Conservation (phyloP, 139 green algal species). For the Parachlorella kessleri region DNA sequence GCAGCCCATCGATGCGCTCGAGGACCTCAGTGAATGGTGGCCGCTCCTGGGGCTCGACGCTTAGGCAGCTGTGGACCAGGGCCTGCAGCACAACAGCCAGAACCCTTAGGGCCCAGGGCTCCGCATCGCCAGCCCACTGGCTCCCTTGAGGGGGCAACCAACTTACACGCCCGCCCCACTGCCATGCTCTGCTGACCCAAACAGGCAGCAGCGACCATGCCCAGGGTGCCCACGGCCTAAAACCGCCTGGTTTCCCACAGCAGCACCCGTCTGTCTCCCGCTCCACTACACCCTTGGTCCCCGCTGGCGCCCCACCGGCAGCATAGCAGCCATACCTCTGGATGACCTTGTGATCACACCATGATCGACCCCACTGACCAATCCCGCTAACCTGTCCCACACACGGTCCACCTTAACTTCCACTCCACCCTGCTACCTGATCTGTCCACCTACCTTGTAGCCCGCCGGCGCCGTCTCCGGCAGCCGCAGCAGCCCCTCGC, state of each 20-base stretch:
- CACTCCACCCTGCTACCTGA: no score
- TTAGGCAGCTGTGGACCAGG: not conserved
- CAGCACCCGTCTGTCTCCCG: no score
- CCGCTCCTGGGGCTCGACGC: not conserved
- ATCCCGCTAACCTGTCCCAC: not conserved
- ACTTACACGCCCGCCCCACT: not conserved
- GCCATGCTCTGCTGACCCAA: not conserved
- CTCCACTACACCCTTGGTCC: no score
- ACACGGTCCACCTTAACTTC: no score
- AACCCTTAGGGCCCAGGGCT: no score
- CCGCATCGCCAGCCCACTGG: no score
- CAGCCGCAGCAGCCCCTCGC: not conserved
- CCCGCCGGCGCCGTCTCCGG: constrained; percentile 2
- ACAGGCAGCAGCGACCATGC: not conserved
- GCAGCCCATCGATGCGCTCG: not conserved
- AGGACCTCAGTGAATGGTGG: not conserved
- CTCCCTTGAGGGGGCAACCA: no score
- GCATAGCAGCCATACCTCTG: not conserved
- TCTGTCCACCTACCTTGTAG: not conserved
- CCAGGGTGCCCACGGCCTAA: not conserved
- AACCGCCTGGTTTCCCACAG: no score
- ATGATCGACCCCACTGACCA: not conserved
- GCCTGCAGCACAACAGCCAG: not conserved
- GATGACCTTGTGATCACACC: not conserved
- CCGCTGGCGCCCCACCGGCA: not conserved